Conservation (phyloP, 768 basidiomycete genomes). For the Suillus subluteus region DNA sequence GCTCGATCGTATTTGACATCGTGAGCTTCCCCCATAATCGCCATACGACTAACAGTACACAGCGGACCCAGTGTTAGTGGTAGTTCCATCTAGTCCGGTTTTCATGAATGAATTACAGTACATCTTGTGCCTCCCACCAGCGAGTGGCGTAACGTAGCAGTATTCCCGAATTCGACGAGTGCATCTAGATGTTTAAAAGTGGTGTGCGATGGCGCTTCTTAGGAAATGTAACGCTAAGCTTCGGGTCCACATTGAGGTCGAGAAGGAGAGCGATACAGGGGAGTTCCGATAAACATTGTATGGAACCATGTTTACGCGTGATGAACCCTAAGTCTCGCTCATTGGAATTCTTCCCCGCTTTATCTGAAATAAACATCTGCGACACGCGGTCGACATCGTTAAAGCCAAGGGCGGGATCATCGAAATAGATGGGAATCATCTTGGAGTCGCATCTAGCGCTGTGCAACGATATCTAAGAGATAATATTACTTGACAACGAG, state of each 20-base stretch:
- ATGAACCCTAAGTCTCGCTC: not conserved
- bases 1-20: not conserved
- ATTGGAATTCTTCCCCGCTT: conserved; percentile 2
- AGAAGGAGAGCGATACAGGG: conserved; percentile 9
- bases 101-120: not conserved
- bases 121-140: not conserved
- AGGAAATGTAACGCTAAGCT: not conserved
- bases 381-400: not conserved
- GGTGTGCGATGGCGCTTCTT: not conserved
- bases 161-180: not conserved
- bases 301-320: not conserved
- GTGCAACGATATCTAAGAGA: not conserved
- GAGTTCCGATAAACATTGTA: not conserved
- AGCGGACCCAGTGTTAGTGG: not conserved
- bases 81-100: not conserved
- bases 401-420: not conserved
- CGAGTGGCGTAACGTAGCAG: not conserved
- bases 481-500: not conserved
- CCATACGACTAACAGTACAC: not conserved
- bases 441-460: not conserved
- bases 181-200: not conserved
- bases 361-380: conserved; percentile 26
- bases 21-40: not conserved
- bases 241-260: not conserved
- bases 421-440: conserved; percentile 19